phyloP scores from a whole-genome alignment of 2,329 filamentous ascomycete species.

The Diaporthe sp. region DNA sequence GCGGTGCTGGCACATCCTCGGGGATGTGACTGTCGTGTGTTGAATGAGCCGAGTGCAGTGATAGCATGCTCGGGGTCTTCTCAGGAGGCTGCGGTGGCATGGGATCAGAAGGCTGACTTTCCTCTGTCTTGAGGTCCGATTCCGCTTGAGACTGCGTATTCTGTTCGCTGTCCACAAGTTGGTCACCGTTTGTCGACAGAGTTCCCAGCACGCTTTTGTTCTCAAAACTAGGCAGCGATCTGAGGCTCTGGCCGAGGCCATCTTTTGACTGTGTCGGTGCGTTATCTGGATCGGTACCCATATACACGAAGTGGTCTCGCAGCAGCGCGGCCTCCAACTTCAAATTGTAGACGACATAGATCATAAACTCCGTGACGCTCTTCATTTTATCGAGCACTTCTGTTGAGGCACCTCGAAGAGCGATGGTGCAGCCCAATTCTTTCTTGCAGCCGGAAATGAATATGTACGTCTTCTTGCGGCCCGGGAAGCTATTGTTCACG shows the following conservation, averaged over 20 bases:
- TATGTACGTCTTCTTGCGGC: constrained; percentile 92
- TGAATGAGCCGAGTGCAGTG: constrained; percentile 56
- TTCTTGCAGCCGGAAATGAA: constrained; percentile 92
- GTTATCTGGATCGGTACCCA: constrained; percentile 72
- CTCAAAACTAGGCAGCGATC: constrained; percentile 31
- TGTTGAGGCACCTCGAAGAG: constrained; percentile 83
- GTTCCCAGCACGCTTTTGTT: constrained; percentile 14
- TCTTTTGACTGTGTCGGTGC: constrained; percentile 53
- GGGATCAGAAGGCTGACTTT: constrained; percentile 40
- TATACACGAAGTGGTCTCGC: constrained; percentile 79
- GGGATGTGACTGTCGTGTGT: constrained; percentile 70
- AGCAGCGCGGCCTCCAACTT: constrained; percentile 96
- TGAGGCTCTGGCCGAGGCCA: constrained; percentile 33
- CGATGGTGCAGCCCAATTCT: constrained; percentile 94
- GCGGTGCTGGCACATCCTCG: constrained; percentile 86
- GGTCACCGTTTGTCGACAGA: constrained; percentile 12
- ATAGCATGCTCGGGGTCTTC: constrained; percentile 48
- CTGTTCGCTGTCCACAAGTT: constrained; percentile 40
- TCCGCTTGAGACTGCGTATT: constrained; percentile 44
- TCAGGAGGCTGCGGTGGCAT: constrained; percentile 39
- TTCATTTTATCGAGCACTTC: constrained; percentile 83
- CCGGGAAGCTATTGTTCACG: constrained; percentile 79
- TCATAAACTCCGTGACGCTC: constrained; percentile 97
- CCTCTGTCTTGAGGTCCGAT: constrained; percentile 36
- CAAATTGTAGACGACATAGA: constrained; percentile 97